Conservation (phyloP, 2,329 filamentous ascomycete species). For the Aspergillus felis region DNA sequence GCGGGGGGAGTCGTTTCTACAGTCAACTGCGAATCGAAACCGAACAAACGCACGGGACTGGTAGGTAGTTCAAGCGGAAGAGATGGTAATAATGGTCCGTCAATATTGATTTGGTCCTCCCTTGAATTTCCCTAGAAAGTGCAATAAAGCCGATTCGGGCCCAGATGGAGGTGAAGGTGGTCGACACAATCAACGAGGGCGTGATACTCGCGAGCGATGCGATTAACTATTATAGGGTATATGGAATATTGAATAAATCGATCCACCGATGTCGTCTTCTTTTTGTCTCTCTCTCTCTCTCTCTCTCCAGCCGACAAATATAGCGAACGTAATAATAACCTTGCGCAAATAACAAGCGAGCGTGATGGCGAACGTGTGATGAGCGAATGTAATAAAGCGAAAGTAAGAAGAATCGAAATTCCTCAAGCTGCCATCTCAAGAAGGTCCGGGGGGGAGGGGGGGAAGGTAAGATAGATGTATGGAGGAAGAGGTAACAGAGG, state of each 20-base stretch:
- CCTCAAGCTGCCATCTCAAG: constrained; percentile 30
- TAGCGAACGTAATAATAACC: constrained; percentile 37
- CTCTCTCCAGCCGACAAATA: constrained; percentile 22
- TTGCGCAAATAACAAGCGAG: constrained; percentile 35
- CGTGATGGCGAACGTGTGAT: constrained; percentile 35
- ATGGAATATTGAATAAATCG: constrained; percentile 2
- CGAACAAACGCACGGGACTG: constrained; percentile 14
- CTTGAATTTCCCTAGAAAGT: neutral
- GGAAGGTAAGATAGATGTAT: constrained; percentile 8
- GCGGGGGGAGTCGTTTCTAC: constrained; percentile 9
- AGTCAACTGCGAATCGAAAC: constrained; percentile 8
- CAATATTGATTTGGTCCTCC: constrained; percentile 1
- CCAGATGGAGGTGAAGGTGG: constrained; percentile 11
- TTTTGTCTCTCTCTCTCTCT: constrained; percentile 1
- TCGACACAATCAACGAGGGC: constrained; percentile 17
- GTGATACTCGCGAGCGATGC: constrained; percentile 8
- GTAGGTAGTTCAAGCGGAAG: constrained; percentile 8
- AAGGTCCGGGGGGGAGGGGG: constrained; percentile 5
- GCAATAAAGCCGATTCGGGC: constrained; percentile 1
- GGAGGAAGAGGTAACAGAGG: constrained; percentile 10
- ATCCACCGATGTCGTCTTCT: constrained; percentile 4
- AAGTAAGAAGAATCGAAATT: constrained; percentile 12
- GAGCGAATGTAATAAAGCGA: constrained; percentile 27
- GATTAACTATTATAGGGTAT: constrained; percentile 17
- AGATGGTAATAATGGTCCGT: constrained; percentile 4